These are phyloP conservation scores for Trifolium dubium DNA, from an alignment of 306 rosid genomes.

Conservation along the genomic window DNA sequence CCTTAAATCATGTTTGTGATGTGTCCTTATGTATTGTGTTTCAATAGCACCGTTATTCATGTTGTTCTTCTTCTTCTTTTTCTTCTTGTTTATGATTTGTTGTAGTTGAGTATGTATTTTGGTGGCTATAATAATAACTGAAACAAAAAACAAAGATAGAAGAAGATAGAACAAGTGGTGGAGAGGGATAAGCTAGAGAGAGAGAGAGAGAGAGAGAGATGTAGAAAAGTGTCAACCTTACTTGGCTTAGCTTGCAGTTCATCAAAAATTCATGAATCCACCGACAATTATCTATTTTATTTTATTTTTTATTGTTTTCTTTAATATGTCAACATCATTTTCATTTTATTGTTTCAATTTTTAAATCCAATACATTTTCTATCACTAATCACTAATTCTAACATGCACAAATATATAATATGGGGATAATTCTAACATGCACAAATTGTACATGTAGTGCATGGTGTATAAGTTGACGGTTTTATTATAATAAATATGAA, in stretches of 20 bases:
- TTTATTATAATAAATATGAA: too few relatives aligned
- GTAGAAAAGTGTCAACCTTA: conserved; percentile 45
- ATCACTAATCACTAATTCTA: too few relatives aligned
- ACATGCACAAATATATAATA: too few relatives aligned
- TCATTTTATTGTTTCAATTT: too few relatives aligned
- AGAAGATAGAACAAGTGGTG: conserved; percentile 35
- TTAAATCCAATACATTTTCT: too few relatives aligned
- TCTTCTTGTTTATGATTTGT: conserved; percentile 9
- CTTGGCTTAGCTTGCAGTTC: conserved; percentile 58
- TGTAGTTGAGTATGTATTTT: not conserved
- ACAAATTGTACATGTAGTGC: too few relatives aligned
- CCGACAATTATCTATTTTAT: conserved; percentile 61
- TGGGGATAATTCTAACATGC: too few relatives aligned
- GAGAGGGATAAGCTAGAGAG: conserved; percentile 46
- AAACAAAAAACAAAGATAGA: too few relatives aligned
- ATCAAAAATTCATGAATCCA: conserved; percentile 53
- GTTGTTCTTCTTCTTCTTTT: not conserved
- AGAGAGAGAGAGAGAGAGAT: conserved; percentile 29
- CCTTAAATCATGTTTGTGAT: conserved; percentile 78
- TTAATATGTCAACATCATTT: conserved; percentile 5
- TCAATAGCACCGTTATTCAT: conserved; percentile 78
- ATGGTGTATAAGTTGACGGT: too few relatives aligned
- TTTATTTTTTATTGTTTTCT: not conserved
- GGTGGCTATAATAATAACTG: conserved; percentile 26
- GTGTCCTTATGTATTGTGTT: conserved; percentile 78